Conservation (phyloP, 139 green algal species). For the Chlorella sorokiniana region DNA sequence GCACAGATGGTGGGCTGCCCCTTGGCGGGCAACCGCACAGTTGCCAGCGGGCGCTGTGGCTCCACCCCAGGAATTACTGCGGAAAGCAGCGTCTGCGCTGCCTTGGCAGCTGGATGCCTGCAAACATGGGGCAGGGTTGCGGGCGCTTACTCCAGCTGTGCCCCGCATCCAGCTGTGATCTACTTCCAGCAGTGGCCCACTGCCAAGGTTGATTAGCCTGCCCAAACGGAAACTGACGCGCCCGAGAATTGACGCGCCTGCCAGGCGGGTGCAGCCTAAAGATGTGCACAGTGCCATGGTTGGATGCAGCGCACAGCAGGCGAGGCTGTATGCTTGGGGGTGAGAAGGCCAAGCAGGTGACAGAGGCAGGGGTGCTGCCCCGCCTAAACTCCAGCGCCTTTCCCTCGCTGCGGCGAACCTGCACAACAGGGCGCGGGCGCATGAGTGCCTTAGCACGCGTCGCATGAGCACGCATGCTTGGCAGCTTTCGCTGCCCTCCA, state of each 20-base stretch:
- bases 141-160: too few relatives aligned
- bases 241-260: slow-evolving; percentile 11
- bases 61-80: slow-evolving; percentile 65
- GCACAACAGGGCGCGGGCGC: background rate
- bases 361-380: slow-evolving; percentile 60
- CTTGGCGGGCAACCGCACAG: slow-evolving; percentile 53
- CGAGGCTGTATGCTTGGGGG: slow-evolving; percentile 47
- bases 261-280: slow-evolving; percentile 52
- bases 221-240: too few relatives aligned
- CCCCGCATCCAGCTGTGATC: too few relatives aligned
- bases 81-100: slow-evolving; percentile 53
- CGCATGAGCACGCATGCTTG: too few relatives aligned
- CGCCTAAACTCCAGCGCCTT: slow-evolving; percentile 57
- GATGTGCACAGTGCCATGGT: slow-evolving; percentile 76
- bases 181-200: background rate
- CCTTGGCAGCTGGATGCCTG: slow-evolving; percentile 34
- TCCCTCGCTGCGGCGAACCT: slow-evolving; percentile 26
- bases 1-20: slow-evolving; percentile 39
- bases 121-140: background rate
- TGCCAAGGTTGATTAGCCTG: too few relatives aligned
- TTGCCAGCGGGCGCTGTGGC: slow-evolving; percentile 58
- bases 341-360: slow-evolving; percentile 73
- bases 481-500: too few relatives aligned
- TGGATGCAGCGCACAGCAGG: slow-evolving; percentile 70
- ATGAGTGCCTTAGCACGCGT: too few relatives aligned